phyloP scores from a whole-genome alignment of 352 stramenopile species.

The Phytopythium kandeliae region DNA sequence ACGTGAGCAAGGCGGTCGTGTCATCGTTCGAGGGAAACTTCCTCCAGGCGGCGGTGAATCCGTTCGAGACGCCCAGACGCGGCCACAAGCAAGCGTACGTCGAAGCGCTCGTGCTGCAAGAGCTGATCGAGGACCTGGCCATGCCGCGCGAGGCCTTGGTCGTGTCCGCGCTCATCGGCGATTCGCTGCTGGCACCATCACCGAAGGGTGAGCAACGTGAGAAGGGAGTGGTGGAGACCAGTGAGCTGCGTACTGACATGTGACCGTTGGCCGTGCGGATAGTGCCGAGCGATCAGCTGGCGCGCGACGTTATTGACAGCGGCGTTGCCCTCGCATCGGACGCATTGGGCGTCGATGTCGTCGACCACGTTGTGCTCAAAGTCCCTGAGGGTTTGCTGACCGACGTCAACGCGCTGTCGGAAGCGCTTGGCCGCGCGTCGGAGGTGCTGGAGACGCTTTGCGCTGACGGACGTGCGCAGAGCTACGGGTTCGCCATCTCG shows the following conservation, averaged over 20 bases:
- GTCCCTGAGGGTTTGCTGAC: conserved; percentile 48
- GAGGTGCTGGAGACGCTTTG: conserved; percentile 38
- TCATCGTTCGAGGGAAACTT: conserved; percentile 52
- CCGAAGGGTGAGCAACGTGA: conserved; percentile 9
- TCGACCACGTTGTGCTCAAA: conserved; percentile 61
- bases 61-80: conserved; percentile 14
- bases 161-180: conserved; percentile 49
- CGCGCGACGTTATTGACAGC: conserved; percentile 29
- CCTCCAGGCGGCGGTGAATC: conserved; percentile 51
- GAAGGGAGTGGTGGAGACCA: not conserved
- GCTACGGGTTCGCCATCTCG: conserved; percentile 51
- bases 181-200: conserved; percentile 34
- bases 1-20: conserved; percentile 38
- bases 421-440: conserved; percentile 25
- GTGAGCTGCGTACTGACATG: not conserved
- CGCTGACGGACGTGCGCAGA: conserved; percentile 40
- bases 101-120: conserved; percentile 60
- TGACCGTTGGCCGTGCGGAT: not conserved
- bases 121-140: conserved; percentile 50
- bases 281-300: conserved; percentile 32
- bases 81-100: conserved; percentile 61
- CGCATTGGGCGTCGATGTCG: conserved; percentile 47
- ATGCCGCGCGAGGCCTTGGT: conserved; percentile 61
- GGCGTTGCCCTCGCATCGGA: conserved; percentile 42
- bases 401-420: conserved; percentile 11